Percentiles rank a stretch among this genome's conserved stretches.
Conservation (phyloP, 139 green algal genomes). For the Desmodesmus armatus region DNA sequence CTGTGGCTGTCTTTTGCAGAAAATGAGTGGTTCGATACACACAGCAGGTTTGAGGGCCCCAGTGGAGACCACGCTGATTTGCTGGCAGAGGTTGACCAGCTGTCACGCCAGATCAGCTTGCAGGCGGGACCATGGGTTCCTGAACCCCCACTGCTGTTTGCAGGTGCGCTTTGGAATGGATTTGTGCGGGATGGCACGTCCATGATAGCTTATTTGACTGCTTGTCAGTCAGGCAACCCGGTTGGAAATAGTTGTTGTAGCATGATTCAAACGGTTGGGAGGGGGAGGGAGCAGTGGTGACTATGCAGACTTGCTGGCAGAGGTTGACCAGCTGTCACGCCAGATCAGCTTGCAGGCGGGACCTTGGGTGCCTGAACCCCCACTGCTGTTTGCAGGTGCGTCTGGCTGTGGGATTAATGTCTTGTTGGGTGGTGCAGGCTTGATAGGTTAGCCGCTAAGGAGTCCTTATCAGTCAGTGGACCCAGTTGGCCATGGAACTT, state of each 20-base stretch:
- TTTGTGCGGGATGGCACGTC: neutral
- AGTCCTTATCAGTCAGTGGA: no score
- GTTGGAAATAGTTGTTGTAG: neutral
- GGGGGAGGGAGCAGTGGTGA: neutral
- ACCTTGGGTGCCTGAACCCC: slow-evolving; percentile 24
- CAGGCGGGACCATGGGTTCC: neutral
- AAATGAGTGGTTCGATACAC: no score
- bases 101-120: neutral
- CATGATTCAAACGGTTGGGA: neutral
- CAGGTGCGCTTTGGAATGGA: neutral
- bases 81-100: slow-evolving; percentile 10
- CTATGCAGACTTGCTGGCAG: neutral
- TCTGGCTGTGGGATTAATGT: no score
- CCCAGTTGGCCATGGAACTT: no score
- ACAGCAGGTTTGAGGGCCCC: no score
- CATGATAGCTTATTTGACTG: neutral
- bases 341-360: neutral
- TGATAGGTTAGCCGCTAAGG: no score
- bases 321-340: slow-evolving; percentile 13
- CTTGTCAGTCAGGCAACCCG: neutral
- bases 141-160: slow-evolving; percentile 24
- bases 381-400: slow-evolving; percentile 26
- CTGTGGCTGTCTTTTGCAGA: no score
- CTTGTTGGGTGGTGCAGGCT: no score
- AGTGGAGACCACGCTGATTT: neutral